Percentiles rank a stretch among this genome's conserved stretches.
Evolutionary conservation across 2,329 filamentous ascomycete species (phyloP).

Genomic region (Fusarium coffeatum): DNA sequence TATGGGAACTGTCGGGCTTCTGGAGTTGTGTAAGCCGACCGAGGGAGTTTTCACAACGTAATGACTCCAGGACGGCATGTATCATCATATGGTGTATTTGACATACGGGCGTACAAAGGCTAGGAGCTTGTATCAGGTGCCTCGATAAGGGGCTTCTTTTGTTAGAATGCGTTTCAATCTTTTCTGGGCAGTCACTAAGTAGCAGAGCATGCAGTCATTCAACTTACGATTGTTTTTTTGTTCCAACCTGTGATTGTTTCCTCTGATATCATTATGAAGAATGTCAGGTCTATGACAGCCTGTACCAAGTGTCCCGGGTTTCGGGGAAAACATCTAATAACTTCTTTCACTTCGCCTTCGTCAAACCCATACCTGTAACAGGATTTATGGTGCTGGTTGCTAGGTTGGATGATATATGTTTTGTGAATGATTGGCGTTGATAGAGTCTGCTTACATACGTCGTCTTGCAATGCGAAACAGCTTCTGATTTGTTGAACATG

Average conservation of each 20-base stretch:
- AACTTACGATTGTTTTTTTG: neutral
- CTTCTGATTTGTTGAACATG: neutral
- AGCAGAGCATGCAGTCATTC: slow-evolving; percentile 22
- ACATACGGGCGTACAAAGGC: slow-evolving; percentile 48
- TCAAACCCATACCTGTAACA: neutral
- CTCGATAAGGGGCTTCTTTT: slow-evolving; percentile 44
- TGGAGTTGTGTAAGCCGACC: slow-evolving; percentile 41
- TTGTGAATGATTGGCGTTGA: neutral
- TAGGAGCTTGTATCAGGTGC: slow-evolving; percentile 47
- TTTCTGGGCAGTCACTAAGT: slow-evolving; percentile 31
- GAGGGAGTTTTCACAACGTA: slow-evolving; percentile 34
- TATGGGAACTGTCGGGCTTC: slow-evolving; percentile 30
- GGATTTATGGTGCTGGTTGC: neutral
- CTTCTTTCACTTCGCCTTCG: neutral
- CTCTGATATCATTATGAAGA: neutral
- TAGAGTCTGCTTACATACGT: neutral
- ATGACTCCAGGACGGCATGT: slow-evolving; percentile 44
- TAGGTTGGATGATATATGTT: neutral
- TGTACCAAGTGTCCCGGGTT: too few relatives aligned
- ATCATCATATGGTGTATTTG: slow-evolving; percentile 49
- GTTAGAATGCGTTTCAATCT: slow-evolving; percentile 44
- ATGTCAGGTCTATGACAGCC: neutral
- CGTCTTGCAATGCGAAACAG: neutral
- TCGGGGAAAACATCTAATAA: neutral
- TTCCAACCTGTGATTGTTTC: neutral